Evolutionary conservation across 2,329 filamentous ascomycete genomes (phyloP).

Genomic region (Cytospora leucostoma): DNA sequence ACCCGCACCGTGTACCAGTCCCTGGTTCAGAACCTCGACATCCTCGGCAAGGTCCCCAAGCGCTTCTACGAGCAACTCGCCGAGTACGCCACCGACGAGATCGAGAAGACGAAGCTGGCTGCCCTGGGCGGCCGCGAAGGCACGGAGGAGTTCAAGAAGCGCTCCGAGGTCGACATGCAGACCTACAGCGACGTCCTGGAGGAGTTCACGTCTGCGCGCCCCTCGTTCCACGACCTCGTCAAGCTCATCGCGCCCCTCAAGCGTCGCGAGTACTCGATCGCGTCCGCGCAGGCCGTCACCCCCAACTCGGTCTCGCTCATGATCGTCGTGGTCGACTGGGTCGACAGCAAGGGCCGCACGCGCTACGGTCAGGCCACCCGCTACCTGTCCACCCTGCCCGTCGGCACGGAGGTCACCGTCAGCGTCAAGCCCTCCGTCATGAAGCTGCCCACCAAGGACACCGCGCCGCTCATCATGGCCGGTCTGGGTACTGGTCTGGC

Average conservation of each 20-base stretch:
- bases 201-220: conserved; percentile 87
- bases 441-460: conserved; percentile 89
- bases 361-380: conserved; percentile 92
- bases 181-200: conserved; percentile 89
- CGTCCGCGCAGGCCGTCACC: conserved; percentile 92
- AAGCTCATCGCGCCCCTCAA: conserved; percentile 90
- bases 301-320: conserved; percentile 89
- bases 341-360: conserved; percentile 81
- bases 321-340: conserved; percentile 97
- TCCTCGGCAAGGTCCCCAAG: conserved; percentile 96
- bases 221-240: conserved; percentile 83
- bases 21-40: conserved; percentile 88
- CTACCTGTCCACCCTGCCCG: conserved; percentile 75
- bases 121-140: conserved; percentile 77
- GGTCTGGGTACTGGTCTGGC: conserved; percentile 97
- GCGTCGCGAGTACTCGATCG: conserved; percentile 98
- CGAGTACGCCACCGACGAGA: conserved; percentile 79
- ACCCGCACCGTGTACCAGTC: conserved; percentile 92
- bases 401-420: conserved; percentile 80
- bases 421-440: conserved; percentile 98
- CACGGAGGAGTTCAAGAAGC: conserved; percentile 86
- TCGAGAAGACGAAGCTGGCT: conserved; percentile 78
- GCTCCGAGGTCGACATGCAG: conserved; percentile 85
- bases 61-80: conserved; percentile 94
- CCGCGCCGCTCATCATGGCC: conserved; percentile 96